phyloP scores from a whole-genome alignment of 495 filamentous ascomycete genomes.

The Penicillium bialowiezense region DNA sequence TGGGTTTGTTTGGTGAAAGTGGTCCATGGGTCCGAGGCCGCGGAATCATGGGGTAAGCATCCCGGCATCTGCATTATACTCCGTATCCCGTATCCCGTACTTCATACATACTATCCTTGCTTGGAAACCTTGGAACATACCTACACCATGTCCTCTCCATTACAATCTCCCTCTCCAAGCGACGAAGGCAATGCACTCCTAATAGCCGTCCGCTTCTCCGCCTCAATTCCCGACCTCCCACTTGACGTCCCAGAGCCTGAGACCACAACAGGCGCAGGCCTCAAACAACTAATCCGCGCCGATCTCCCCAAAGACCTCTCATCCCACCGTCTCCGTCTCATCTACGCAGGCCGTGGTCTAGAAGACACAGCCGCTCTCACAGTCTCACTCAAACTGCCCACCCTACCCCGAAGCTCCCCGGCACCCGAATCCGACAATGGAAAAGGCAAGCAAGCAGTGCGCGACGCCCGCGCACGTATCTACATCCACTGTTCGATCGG shows the following conservation, averaged over 20 bases:
- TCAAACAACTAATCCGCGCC: conserved; percentile 78
- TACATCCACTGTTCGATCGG: conserved; percentile 93
- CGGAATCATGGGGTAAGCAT: conserved; percentile 4
- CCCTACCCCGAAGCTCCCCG: conserved; percentile 38
- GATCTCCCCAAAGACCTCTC: conserved; percentile 61
- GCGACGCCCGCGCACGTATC: conserved; percentile 47
- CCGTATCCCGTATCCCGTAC: no score
- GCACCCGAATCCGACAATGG: conserved; percentile 36
- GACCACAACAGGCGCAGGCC: conserved; percentile 65
- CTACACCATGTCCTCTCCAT: conserved; percentile 15
- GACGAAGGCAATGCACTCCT: conserved; percentile 49
- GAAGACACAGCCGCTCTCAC: conserved; percentile 65
- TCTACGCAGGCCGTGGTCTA: conserved; percentile 82
- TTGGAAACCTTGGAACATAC: not conserved
- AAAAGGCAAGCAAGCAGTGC: conserved; percentile 56
- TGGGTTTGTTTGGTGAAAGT: not conserved
- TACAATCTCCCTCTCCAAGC: conserved; percentile 19
- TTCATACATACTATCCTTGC: no score
- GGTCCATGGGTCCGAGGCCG: conserved; percentile 2
- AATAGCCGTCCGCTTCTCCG: conserved; percentile 85
- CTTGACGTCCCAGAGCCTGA: conserved; percentile 67
- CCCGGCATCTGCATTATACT: not conserved
- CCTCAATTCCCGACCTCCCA: conserved; percentile 76
- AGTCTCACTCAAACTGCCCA: conserved; percentile 59
- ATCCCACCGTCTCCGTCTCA: conserved; percentile 73